These are phyloP conservation scores for Furculomyces boomerangus DNA, from an alignment of 371 early-diverging fungal species.

Conservation along the genomic window DNA sequence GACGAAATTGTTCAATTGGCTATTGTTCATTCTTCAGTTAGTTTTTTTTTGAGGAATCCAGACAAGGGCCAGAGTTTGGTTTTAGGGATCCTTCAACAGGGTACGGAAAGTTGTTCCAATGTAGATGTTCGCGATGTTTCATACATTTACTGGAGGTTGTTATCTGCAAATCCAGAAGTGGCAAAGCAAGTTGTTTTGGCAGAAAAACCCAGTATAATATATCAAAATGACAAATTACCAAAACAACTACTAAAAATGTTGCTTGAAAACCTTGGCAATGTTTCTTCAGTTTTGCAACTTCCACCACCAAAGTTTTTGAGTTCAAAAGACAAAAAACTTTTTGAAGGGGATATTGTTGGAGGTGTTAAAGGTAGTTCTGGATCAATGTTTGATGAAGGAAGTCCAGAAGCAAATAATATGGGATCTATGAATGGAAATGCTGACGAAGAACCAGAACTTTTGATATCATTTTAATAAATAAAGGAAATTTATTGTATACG, in stretches of 20 bases:
- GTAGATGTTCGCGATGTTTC: constrained; percentile 92
- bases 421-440: constrained; percentile 4
- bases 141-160: constrained; percentile 88
- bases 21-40: constrained; percentile 74
- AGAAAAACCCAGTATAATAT: constrained; percentile 31
- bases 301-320: constrained; percentile 48
- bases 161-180: constrained; percentile 80
- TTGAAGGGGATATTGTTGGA: constrained; percentile 9
- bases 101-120: constrained; percentile 80
- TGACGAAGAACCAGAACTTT: constrained; percentile 20
- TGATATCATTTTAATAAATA: constrained; percentile 15
- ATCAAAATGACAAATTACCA: constrained; percentile 22
- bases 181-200: constrained; percentile 46
- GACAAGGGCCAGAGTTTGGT: constrained; percentile 74
- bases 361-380: background rate
- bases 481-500: background rate
- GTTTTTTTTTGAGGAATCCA: constrained; percentile 77
- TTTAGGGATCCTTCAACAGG: constrained; percentile 64
- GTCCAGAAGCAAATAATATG: background rate
- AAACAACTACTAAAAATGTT: constrained; percentile 57
- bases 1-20: constrained; percentile 59
- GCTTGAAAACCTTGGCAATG: constrained; percentile 58
- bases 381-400: background rate
- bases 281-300: constrained; percentile 88
- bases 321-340: constrained; percentile 12